phyloP scores from a whole-genome alignment of 2,329 filamentous ascomycete species.

The Trichoderma harzianum region DNA sequence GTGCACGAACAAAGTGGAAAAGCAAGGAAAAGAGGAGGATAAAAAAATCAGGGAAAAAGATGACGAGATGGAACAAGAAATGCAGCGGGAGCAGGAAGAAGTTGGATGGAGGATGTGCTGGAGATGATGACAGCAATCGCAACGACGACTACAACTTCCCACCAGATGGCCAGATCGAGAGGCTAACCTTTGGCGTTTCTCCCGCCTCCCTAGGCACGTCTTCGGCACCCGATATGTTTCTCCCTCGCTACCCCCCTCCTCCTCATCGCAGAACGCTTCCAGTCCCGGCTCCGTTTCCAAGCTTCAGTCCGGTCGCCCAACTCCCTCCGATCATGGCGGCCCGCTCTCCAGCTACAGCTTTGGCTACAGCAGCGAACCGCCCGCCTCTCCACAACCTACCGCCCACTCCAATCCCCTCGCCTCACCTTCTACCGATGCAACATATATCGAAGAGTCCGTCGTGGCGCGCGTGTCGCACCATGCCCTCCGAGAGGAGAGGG shows the following conservation, averaged over 20 bases:
- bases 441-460: conserved; percentile 61
- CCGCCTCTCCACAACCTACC: conserved; percentile 37
- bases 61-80: not conserved
- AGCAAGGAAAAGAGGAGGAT: not conserved
- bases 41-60: not conserved
- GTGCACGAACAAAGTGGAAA: not conserved
- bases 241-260: conserved; percentile 46
- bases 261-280: conserved; percentile 42
- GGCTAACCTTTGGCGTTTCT: not conserved
- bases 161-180: not conserved
- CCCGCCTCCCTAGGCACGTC: conserved; percentile 52
- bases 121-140: not conserved
- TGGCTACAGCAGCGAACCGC: conserved; percentile 38
- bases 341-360: conserved; percentile 30
- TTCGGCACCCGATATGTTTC: conserved; percentile 60
- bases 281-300: conserved; percentile 44
- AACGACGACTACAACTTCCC: not conserved
- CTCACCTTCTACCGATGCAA: conserved; percentile 43
- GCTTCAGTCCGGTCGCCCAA: conserved; percentile 42
- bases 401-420: conserved; percentile 35
- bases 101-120: not conserved
- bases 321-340: conserved; percentile 38
- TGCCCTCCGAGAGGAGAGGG: conserved; percentile 76
- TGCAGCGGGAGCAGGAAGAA: not conserved
- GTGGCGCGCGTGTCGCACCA: conserved; percentile 82